Conservation (phyloP, 164 flowering plant genomes). For the Chimonanthus salicifolius region DNA sequence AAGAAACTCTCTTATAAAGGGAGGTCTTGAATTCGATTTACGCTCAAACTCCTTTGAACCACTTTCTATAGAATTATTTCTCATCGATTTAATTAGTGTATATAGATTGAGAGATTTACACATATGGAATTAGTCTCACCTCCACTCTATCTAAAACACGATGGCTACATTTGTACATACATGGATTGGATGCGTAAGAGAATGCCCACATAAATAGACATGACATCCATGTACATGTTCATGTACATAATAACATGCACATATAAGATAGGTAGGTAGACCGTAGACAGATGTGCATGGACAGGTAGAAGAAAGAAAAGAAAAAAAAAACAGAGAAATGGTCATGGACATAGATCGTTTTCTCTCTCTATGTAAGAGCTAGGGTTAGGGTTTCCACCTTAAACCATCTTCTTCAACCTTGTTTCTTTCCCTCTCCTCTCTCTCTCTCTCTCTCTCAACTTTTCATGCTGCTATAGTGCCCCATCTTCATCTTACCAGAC, state of each 20-base stretch:
- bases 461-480: background rate
- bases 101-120: no score
- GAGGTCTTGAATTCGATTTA: no score
- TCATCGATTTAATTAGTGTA: no score
- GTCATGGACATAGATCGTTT: slow-evolving; percentile 11
- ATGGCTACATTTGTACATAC: no score
- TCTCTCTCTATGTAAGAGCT: slow-evolving; percentile 12
- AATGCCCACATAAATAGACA: background rate
- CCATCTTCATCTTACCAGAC: background rate
- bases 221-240: background rate
- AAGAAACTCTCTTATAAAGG: no score
- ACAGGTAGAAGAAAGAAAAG: background rate
- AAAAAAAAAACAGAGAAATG: slow-evolving; percentile 1
- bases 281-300: background rate
- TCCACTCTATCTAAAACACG: no score
- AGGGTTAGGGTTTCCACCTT: slow-evolving; percentile 28
- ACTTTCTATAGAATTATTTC: no score
- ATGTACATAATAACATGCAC: background rate
- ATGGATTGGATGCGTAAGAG: no score
- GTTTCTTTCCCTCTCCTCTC: background rate
- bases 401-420: background rate
- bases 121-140: no score
- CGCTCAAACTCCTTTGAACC: no score
- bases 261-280: background rate
- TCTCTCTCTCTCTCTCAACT: background rate